phyloP scores from a whole-genome alignment of 2,329 filamentous ascomycete species.

The Escovopsis sp. region DNA sequence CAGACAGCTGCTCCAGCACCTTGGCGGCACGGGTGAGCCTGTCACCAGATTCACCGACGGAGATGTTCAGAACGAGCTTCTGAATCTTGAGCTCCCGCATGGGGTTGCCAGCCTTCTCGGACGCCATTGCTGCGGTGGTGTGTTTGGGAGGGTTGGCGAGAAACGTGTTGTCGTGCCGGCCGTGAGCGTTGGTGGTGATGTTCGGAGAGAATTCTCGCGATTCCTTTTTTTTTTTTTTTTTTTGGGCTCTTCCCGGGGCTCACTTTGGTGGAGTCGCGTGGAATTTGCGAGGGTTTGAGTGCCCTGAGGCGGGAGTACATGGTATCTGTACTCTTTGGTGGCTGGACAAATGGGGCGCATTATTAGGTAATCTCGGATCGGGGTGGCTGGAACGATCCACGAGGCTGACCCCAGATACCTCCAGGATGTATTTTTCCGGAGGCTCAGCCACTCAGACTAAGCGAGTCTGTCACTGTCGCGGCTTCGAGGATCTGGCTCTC shows the following conservation, averaged over 20 bases:
- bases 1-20: conserved; percentile 97
- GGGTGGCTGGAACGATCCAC: too few relatives aligned
- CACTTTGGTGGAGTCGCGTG: conserved; percentile 21
- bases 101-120: conserved; percentile 89
- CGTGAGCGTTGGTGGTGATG: conserved; percentile 6
- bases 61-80: conserved; percentile 99
- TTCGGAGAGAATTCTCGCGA: conserved; percentile 5
- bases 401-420: too few relatives aligned
- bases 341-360: conserved; percentile 10
- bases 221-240: too few relatives aligned
- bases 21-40: conserved; percentile 99
- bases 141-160: conserved; percentile 14
- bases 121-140: conserved; percentile 29
- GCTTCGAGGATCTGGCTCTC: too few relatives aligned
- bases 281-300: conserved; percentile 26
- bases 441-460: too few relatives aligned
- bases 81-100: conserved; percentile 99
- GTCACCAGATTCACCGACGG: conserved; percentile 99
- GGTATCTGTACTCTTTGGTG: too few relatives aligned
- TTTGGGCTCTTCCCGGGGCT: too few relatives aligned
- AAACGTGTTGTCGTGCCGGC: conserved; percentile 20
- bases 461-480: not conserved
- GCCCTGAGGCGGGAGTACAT: conserved; percentile 20
- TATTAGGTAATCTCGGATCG: too few relatives aligned
- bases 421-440: too few relatives aligned